Evolutionary conservation across 345 rosid genomes (phyloP).

Genomic region (Linum tenue): DNA sequence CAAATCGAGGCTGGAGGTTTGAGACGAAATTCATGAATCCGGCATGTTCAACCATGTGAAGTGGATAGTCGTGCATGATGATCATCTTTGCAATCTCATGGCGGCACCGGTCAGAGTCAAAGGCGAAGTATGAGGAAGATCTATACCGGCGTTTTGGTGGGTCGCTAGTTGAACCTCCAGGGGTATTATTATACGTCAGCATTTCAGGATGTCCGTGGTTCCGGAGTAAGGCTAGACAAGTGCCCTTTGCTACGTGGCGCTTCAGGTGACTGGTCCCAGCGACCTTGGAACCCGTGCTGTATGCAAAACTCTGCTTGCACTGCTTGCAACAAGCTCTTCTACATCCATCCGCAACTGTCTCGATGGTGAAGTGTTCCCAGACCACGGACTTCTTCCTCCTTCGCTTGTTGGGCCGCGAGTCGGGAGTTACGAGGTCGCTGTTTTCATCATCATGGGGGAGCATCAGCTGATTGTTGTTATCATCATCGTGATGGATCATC

Average conservation of each 20-base stretch:
- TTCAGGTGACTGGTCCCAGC: slow-evolving; percentile 98
- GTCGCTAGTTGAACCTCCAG: slow-evolving; percentile 26
- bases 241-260: slow-evolving; percentile 84
- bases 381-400: slow-evolving; percentile 90
- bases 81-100: slow-evolving; percentile 83
- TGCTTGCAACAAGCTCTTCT: slow-evolving; percentile 78
- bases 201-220: slow-evolving; percentile 19
- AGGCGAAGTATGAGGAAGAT: slow-evolving; percentile 26
- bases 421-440: slow-evolving; percentile 29
- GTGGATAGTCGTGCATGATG: slow-evolving; percentile 78
- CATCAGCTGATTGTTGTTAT: too few species aligned
- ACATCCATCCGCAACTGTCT: slow-evolving; percentile 61
- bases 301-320: slow-evolving; percentile 83
- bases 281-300: slow-evolving; percentile 72
- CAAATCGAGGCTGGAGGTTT: slow-evolving; percentile 59
- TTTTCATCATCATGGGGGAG: slow-evolving; percentile 14
- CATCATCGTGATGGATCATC: too few species aligned
- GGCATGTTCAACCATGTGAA: slow-evolving; percentile 74
- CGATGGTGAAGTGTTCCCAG: slow-evolving; percentile 90
- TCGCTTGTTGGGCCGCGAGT: slow-evolving; percentile 45
- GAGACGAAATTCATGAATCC: slow-evolving; percentile 58
- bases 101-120: slow-evolving; percentile 61
- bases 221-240: slow-evolving; percentile 67
- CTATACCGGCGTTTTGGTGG: slow-evolving; percentile 63
- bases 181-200: slow-evolving; percentile 1